These are phyloP conservation scores for Citrus sinensis DNA, from an alignment of 345 rosid species.

Conservation along the genomic window DNA sequence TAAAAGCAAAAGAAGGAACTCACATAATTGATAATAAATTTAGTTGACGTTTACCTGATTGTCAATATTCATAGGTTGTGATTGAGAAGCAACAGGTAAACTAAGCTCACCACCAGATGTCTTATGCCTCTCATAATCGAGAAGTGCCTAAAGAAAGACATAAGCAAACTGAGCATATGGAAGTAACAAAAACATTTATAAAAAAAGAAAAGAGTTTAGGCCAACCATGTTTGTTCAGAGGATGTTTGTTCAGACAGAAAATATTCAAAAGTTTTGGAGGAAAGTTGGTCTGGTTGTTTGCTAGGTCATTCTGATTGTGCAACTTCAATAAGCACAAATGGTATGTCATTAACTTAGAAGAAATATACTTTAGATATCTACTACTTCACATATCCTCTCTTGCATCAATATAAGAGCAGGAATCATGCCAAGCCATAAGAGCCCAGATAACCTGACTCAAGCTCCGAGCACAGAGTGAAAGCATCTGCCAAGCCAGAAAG, in stretches of 20 bases:
- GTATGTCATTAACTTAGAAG: background rate
- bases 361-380: background rate
- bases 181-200: background rate
- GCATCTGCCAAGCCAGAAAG: background rate
- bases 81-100: constrained; percentile 42
- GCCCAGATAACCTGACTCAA: background rate
- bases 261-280: background rate
- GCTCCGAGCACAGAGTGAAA: background rate
- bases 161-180: background rate
- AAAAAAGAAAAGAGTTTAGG: background rate
- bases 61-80: constrained; percentile 49
- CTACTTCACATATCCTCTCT: background rate
- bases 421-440: background rate
- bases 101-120: constrained; percentile 55
- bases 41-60: constrained; percentile 48
- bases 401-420: background rate
- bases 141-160: constrained; percentile 58
- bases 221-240: no score
- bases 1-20: background rate
- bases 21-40: background rate
- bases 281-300: background rate
- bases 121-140: constrained; percentile 86
- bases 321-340: background rate
- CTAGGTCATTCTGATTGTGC: background rate
- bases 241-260: background rate